Percentiles rank a stretch among this genome's conserved stretches.
Conservation (phyloP, 1,284 basidiomycete species). For the Chiua sp. region DNA sequence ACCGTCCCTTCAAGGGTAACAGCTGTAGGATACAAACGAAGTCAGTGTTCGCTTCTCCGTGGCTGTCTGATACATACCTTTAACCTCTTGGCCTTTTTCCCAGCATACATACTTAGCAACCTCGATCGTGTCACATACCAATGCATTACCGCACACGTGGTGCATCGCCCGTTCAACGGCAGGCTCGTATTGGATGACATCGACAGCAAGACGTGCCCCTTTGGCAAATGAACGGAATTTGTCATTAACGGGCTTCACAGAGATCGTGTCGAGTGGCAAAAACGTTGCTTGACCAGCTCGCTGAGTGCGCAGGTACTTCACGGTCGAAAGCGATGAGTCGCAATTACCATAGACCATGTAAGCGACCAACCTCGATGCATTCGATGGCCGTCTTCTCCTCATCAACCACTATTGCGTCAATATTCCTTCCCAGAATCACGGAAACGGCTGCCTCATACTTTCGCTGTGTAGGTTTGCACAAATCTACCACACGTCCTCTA, state of each 20-base stretch:
- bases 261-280: constrained; percentile 96
- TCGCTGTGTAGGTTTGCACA: constrained; percentile 91
- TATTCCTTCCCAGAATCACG: constrained; percentile 94
- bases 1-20: constrained; percentile 97
- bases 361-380: constrained; percentile 88
- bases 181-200: constrained; percentile 91
- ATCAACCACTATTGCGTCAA: constrained; percentile 96
- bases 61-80: constrained; percentile 62
- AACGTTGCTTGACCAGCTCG: constrained; percentile 96
- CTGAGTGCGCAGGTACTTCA: constrained; percentile 93
- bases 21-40: constrained; percentile 55
- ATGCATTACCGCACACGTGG: constrained; percentile 93
- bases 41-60: background rate
- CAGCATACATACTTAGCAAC: constrained; percentile 92
- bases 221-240: constrained; percentile 92
- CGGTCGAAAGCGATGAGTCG: background rate
- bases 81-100: constrained; percentile 94
- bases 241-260: constrained; percentile 93
- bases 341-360: background rate
- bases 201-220: constrained; percentile 92
- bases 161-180: constrained; percentile 94
- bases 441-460: constrained; percentile 96
- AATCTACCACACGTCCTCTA: constrained; percentile 88
- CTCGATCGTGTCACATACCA: constrained; percentile 96
- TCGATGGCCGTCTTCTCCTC: constrained; percentile 97